Evolutionary conservation across 176 grass and related monocot genomes (phyloP).

Genomic region (Elymus sibiricus): DNA sequence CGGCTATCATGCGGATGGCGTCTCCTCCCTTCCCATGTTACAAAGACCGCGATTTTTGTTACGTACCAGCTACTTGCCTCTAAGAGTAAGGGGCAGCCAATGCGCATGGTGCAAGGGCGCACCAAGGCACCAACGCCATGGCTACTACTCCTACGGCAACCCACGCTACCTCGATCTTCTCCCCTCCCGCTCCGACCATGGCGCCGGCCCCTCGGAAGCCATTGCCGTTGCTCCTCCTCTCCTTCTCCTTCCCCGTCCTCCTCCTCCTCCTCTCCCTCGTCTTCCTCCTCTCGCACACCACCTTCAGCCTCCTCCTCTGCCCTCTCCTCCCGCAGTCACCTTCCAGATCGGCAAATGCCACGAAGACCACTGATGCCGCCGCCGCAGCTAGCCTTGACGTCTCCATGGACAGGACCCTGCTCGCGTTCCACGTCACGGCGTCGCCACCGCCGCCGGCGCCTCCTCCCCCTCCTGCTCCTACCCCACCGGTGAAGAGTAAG

Average conservation of each 20-base stretch:
- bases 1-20: conserved; percentile 8
- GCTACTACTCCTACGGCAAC: neutral
- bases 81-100: neutral
- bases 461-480: neutral
- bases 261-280: conserved; percentile 27
- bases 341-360: conserved; percentile 7
- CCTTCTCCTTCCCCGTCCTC: conserved; percentile 30
- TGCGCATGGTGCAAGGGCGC: neutral
- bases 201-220: conserved; percentile 21
- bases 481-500: neutral
- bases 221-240: conserved; percentile 32
- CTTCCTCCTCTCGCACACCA: conserved; percentile 49
- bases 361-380: no score
- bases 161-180: neutral
- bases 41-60: neutral
- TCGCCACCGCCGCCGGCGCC: neutral
- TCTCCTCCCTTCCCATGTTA: conserved; percentile 28
- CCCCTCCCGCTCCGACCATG: neutral
- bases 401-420: conserved; percentile 14
- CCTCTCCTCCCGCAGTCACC: conserved; percentile 23
- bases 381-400: neutral
- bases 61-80: neutral
- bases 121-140: neutral
- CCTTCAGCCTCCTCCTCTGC: conserved; percentile 42
- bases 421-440: neutral